Conservation (phyloP, 164 flowering plant species). For the Buxus sempervirens region DNA sequence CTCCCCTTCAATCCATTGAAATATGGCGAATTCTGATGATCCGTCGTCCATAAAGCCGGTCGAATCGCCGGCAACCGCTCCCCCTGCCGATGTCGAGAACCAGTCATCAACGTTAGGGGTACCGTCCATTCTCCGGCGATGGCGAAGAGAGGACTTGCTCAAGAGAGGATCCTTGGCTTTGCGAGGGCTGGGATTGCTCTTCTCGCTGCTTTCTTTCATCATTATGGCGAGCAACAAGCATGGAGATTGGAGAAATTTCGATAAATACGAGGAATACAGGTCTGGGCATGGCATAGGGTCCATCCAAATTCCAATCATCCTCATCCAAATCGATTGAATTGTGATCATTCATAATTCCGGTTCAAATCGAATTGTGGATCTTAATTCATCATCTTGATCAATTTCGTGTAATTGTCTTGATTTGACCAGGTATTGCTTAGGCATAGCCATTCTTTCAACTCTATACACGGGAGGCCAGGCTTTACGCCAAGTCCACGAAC, state of each 20-base stretch:
- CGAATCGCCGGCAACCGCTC: neutral
- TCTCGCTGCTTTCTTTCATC: constrained; percentile 63
- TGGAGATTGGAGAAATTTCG: constrained; percentile 60
- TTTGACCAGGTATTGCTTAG: constrained; percentile 77
- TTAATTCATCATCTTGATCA: no score
- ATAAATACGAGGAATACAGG: constrained; percentile 74
- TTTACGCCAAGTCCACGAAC: constrained; percentile 41
- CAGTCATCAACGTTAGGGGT: constrained; percentile 25
- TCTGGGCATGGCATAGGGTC: no score
- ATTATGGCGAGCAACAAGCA: constrained; percentile 73
- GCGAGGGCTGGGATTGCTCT: constrained; percentile 44
- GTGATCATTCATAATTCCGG: no score
- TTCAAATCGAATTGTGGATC: no score
- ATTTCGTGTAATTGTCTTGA: no score
- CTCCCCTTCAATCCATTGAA: neutral
- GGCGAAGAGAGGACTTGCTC: constrained; percentile 71
- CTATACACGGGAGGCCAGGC: constrained; percentile 55
- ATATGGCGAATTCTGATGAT: constrained; percentile 23
- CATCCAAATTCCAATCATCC: neutral
- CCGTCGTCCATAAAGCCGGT: constrained; percentile 7
- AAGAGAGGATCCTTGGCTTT: constrained; percentile 44
- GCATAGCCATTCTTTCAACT: constrained; percentile 54
- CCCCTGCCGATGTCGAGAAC: constrained; percentile 30
- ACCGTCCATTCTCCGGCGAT: constrained; percentile 44
- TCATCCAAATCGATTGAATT: neutral